Conservation (phyloP, 106 monocot species). For the Dendrobium officinale region DNA sequence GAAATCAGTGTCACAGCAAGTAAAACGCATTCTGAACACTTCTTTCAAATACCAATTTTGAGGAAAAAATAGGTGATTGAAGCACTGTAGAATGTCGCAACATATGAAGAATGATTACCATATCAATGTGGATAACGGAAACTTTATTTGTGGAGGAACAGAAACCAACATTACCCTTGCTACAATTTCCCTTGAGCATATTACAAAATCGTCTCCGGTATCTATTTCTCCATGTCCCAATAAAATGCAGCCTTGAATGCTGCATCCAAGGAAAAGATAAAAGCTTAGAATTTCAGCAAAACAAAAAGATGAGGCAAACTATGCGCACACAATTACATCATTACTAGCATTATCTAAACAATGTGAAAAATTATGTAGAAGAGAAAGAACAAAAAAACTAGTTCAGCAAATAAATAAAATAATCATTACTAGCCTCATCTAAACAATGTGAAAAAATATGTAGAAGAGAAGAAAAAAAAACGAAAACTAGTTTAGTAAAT, state of each 20-base stretch:
- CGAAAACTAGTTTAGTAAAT: background rate
- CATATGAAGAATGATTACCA: slow-evolving; percentile 46
- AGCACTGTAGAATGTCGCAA: background rate
- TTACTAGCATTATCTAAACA: background rate
- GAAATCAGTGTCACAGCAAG: background rate
- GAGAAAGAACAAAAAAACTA: background rate
- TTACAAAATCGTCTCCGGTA: slow-evolving; percentile 64
- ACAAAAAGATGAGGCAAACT: background rate
- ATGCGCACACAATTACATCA: background rate
- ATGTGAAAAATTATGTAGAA: background rate
- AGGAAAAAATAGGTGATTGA: background rate
- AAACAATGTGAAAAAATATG: background rate
- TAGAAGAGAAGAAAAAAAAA: background rate
- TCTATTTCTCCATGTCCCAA: slow-evolving; percentile 95
- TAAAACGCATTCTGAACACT: background rate
- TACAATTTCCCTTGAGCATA: slow-evolving; percentile 14
- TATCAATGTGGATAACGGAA: slow-evolving; percentile 80
- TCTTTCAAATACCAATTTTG: background rate
- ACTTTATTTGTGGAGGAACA: slow-evolving; percentile 5
- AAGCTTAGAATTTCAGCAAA: background rate
- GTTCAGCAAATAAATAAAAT: background rate
- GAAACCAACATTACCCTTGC: slow-evolving; percentile 12
- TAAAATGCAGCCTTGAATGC: slow-evolving; percentile 93
- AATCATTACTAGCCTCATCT: background rate
- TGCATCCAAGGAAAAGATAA: slow-evolving; percentile 15